A percentile compares a stretch with the other conserved stretches of the same genome.
Conservation (phyloP, 2,329 filamentous ascomycete species). For the Alternaria solani region DNA sequence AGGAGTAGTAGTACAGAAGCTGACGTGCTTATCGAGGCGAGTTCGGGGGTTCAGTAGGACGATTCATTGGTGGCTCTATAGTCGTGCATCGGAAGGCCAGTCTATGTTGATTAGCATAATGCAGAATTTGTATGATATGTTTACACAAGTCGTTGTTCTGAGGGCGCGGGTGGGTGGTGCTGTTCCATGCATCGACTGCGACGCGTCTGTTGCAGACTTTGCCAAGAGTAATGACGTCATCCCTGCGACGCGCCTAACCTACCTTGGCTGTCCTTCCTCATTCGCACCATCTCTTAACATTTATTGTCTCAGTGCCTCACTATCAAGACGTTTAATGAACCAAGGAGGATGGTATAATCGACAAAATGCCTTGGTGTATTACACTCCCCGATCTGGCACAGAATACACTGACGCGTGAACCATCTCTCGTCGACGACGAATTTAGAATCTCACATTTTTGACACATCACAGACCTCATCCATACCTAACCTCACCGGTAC, state of each 20-base stretch:
- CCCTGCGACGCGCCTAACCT: not conserved
- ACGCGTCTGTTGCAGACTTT: too few relatives aligned
- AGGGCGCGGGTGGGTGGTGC: too few relatives aligned
- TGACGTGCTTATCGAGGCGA: not conserved
- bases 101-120: not conserved
- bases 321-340: too few relatives aligned
- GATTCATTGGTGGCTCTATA: too few relatives aligned
- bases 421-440: not conserved
- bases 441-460: not conserved
- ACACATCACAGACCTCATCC: constrained; percentile 44
- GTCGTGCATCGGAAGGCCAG: too few relatives aligned
- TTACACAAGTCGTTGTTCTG: not conserved
- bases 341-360: not conserved
- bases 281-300: not conserved
- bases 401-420: not conserved
- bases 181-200: not conserved
- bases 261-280: not conserved
- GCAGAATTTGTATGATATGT: not conserved
- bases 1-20: not conserved
- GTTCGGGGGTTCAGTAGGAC: not conserved
- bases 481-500: constrained; percentile 65
- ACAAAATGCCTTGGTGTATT: not conserved
- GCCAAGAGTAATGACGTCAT: not conserved
- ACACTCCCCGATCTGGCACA: not conserved
- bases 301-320: not conserved